Evolutionary conservation across 306 rosid genomes (phyloP), one percentile per base, ranked within the genome.

Genomic region (Vigna mungo): DNA sequence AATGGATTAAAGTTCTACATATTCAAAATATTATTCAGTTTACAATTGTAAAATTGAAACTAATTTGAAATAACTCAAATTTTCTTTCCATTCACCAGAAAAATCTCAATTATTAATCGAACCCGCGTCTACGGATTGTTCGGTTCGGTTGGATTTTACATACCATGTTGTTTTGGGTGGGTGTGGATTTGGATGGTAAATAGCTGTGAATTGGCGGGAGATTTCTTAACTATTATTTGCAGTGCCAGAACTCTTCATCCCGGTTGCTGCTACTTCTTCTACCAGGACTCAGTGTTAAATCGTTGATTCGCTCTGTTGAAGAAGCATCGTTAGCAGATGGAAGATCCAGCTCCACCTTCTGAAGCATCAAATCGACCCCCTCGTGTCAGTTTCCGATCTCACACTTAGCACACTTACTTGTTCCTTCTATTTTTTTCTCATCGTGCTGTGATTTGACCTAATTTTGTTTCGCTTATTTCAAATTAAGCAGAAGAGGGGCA

Each of bases 341-440:
- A 94, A 80, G 88, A 81, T 66, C 90, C 81, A 27, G 69, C 89
- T 74, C 85, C 92, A 52, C 80, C 91, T 9, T 72, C 90, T 66
- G 98, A 88, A 80, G 74, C 84, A 4, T 73, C 90, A 11, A 75
- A 80, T 74, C 87, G 86, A 46, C 92, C 91, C 63, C 93, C 91
- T 79, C 49, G 89, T 46, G 98, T 94, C 71, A 83, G 88, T 81
- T 87, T 58, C 79, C 75, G 3, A 48, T 73, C 30, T 74, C 68
- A 8, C 68, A 17, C 11, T 52, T 37, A 8, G 3, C 20, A 25
- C 18, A 56, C 1, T 12, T 18, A 6, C 11, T 30, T 14, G 6
- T 21, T 17, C 1, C 16, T 54, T 13, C 70, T 27, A 0, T 44
- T 4, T 70, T 32, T 10, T 58, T 6, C 14, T 15, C 11, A 69